phyloP scores from a whole-genome alignment of 176 grass and related monocot species.

The Saccharum spontaneum region DNA sequence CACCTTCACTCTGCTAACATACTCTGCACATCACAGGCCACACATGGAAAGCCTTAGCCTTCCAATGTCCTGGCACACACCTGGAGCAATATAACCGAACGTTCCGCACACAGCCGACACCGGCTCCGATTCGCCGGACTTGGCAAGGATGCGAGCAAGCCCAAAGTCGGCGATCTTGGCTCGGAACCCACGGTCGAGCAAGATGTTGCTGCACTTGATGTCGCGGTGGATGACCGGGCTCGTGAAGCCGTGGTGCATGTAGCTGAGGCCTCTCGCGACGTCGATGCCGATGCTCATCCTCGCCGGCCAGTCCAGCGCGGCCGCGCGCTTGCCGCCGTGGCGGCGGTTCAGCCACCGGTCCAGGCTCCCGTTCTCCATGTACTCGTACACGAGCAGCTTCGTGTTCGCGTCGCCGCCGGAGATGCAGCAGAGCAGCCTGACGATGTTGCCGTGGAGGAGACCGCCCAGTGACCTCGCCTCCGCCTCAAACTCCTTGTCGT shows the following conservation, averaged over 20 bases:
- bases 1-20: constrained; percentile 6
- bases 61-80: neutral
- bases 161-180: constrained; percentile 18
- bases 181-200: neutral
- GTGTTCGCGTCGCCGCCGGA: neutral
- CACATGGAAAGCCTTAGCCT: neutral
- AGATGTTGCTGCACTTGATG: constrained; percentile 86
- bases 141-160: neutral
- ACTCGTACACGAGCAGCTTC: constrained; percentile 57
- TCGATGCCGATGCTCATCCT: neutral
- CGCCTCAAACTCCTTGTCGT: constrained; percentile 46
- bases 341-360: constrained; percentile 40
- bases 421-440: constrained; percentile 53
- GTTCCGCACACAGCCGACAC: neutral
- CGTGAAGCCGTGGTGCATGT: constrained; percentile 71
- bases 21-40: constrained; percentile 4
- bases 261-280: constrained; percentile 3
- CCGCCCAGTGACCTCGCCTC: constrained; percentile 49
- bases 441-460: constrained; percentile 50
- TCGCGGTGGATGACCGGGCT: constrained; percentile 72
- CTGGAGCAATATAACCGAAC: neutral
- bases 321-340: neutral
- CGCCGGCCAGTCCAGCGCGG: neutral
- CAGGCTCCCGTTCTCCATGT: constrained; percentile 61
- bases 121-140: neutral